Evolutionary conservation across 306 rosid species (phyloP).

Genomic region (Quercus cerris): DNA sequence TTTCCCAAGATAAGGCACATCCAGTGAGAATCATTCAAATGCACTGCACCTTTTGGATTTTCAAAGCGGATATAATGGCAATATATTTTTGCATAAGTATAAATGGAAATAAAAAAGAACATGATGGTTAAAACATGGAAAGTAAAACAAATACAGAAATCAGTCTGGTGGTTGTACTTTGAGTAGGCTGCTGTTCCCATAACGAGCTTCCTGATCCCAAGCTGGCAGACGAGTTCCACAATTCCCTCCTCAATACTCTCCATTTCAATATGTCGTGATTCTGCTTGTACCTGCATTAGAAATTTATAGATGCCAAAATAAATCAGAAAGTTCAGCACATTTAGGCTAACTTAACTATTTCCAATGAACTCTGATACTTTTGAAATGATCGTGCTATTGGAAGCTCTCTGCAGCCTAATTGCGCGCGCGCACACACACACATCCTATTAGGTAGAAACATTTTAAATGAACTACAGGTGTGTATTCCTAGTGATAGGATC

Average conservation of each 20-base stretch:
- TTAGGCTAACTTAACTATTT: background rate
- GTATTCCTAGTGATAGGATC: background rate
- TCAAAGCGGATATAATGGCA: background rate
- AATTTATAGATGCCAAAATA: slow-evolving; percentile 6
- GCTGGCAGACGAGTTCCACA: slow-evolving; percentile 49
- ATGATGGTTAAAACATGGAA: background rate
- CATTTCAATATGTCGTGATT: slow-evolving; percentile 51
- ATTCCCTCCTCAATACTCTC: slow-evolving; percentile 72
- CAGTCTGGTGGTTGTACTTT: slow-evolving; percentile 44
- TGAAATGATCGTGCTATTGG: background rate
- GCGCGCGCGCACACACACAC: too few species aligned
- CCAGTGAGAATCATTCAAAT: background rate
- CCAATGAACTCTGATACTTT: slow-evolving; percentile 1
- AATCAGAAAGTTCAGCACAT: background rate
- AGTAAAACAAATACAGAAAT: slow-evolving; percentile 9
- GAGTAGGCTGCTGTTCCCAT: slow-evolving; percentile 68
- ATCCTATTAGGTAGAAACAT: background rate
- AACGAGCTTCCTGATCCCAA: slow-evolving; percentile 69
- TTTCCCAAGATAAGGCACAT: background rate
- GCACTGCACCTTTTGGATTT: background rate
- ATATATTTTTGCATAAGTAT: too few species aligned
- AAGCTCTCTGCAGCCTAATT: background rate
- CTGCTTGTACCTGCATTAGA: slow-evolving; percentile 51
- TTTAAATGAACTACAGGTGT: background rate
- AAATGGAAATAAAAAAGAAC: background rate